Evolutionary conservation across 2,329 filamentous ascomycete species (phyloP).

Genomic region (Zymoseptoria ardabiliae): DNA sequence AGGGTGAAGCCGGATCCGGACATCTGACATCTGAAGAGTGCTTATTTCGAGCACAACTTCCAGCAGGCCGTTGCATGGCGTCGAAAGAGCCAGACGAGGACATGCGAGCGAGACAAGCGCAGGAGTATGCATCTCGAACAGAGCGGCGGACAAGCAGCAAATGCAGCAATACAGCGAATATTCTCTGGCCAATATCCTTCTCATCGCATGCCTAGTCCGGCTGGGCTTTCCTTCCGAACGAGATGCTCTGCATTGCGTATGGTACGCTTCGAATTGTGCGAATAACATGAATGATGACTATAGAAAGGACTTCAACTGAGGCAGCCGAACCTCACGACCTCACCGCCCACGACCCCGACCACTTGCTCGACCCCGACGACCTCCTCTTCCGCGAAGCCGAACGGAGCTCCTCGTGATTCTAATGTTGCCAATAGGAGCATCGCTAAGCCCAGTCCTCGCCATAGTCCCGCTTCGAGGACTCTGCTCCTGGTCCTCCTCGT

Average conservation of each 20-base stretch:
- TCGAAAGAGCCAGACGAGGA: too few relatives aligned
- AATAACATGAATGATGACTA: not conserved
- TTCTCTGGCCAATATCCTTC: too few relatives aligned
- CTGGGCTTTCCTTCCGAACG: not conserved
- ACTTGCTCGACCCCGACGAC: not conserved
- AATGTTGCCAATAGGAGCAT: not conserved
- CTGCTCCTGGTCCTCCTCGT: not conserved
- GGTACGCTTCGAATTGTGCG: not conserved
- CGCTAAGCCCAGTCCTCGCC: not conserved
- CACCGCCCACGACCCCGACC: not conserved
- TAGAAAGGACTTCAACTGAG: not conserved
- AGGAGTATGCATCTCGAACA: too few relatives aligned
- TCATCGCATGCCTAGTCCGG: too few relatives aligned
- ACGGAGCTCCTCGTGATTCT: not conserved
- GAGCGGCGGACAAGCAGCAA: too few relatives aligned
- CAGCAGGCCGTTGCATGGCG: too few relatives aligned
- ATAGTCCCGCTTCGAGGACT: not conserved
- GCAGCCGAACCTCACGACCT: not conserved
- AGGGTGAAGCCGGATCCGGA: too few relatives aligned
- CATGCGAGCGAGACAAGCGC: too few relatives aligned
- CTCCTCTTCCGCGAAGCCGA: not conserved
- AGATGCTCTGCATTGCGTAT: not conserved
- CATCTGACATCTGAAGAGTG: too few relatives aligned
- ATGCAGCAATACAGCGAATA: too few relatives aligned
- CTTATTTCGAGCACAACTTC: too few relatives aligned